Evolutionary conservation across 1,284 basidiomycete genomes (phyloP), one percentile per base, ranked within the genome.

Genomic region (Abortiporus biennis): DNA sequence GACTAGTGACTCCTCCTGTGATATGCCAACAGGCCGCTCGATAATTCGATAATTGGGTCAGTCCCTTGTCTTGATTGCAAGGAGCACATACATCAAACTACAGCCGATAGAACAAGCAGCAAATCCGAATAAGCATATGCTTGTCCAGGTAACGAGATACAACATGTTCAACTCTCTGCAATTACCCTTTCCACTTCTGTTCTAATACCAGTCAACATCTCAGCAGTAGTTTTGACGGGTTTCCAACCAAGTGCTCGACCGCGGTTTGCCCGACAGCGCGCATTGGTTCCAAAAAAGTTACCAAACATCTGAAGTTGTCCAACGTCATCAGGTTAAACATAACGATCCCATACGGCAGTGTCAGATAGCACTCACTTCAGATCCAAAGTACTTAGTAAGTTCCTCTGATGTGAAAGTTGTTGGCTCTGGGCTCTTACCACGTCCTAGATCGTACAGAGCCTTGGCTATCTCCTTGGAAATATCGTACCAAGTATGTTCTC

Each of bases 231-330:
- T 36, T 64, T 47, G 35, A 49, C 58, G 19, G 65, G 61, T 40
- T 55, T 55, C 65, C 66, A 68, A 0, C 71, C 71, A 17, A 76
- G 59, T n/a, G 58, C 52, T 40, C 65, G 61, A 5, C 61, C 58
- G 35, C 66, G 60, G 35, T 66, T 65, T 1, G 63, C 68, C 3
- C 62, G 55, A 24, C 61, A 65, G 21, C 72, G 62, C 19, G 65
- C 65, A 54, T 73, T 74, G 12, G 59, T 54, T 13, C 68, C 72
- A 32, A 54, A 50, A 51, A 58, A 66, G 30, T 50, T 40, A 11
- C 52, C 54, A 3, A 22, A 9, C 2, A 34, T 45, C 49, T 50
- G 30, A 12, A 39, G 25, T 37, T 27, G 19, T 37, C 40, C 30
- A 31, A n/a, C n/a, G n/a, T 25, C 25, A 22, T 36, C 25, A 29